Percentiles rank a stretch among this genome's conserved stretches.
These are phyloP conservation scores for Dalbergia oliveri DNA, from an alignment of 306 rosid species.

Conservation along the genomic window DNA sequence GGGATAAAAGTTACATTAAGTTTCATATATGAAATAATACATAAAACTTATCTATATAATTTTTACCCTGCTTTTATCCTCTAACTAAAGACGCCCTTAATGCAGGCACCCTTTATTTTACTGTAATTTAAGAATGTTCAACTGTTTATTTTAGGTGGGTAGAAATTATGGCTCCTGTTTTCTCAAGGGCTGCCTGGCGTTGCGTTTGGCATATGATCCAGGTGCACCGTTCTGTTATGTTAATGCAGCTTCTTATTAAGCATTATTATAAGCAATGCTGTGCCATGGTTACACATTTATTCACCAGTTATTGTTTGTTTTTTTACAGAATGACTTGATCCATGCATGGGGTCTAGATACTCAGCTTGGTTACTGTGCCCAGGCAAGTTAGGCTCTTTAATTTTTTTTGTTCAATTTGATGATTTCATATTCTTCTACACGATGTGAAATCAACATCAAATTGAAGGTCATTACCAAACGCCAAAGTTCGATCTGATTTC, in stretches of 20 bases:
- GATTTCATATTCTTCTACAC: neutral
- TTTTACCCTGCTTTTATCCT: too few relatives aligned
- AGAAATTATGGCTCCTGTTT: slow-evolving; percentile 95
- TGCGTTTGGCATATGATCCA: slow-evolving; percentile 90
- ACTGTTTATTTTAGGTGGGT: slow-evolving; percentile 67
- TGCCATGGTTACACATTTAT: neutral
- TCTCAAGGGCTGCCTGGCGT: slow-evolving; percentile 80
- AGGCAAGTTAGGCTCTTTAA: slow-evolving; percentile 58
- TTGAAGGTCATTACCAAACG: too few relatives aligned
- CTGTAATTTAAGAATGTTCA: slow-evolving; percentile 30
- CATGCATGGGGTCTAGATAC: slow-evolving; percentile 90
- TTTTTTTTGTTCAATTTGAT: slow-evolving; percentile 3
- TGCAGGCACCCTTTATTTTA: neutral
- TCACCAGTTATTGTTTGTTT: neutral
- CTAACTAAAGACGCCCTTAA: neutral
- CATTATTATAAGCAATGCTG: neutral
- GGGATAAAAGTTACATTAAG: too few relatives aligned
- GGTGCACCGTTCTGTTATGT: slow-evolving; percentile 50
- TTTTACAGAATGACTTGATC: slow-evolving; percentile 76
- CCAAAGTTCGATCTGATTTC: too few relatives aligned
- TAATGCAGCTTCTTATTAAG: neutral
- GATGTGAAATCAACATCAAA: too few relatives aligned
- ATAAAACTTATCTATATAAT: too few relatives aligned
- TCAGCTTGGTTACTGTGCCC: slow-evolving; percentile 87
- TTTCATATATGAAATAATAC: too few relatives aligned